phyloP scores from a whole-genome alignment of 805 yeast genomes.

The Millerozyma miso region DNA sequence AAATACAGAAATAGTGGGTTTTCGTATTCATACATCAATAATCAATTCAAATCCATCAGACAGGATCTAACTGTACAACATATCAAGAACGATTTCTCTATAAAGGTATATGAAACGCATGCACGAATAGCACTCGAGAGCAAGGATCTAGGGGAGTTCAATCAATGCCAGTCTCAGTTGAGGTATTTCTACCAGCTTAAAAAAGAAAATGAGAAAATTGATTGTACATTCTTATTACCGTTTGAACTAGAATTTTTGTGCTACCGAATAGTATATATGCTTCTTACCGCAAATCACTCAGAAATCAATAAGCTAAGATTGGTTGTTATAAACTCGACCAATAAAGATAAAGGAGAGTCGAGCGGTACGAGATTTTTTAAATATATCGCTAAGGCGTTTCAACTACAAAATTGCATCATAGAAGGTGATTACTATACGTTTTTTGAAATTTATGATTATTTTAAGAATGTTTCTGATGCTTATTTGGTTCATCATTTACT shows the following conservation, averaged over 20 bases:
- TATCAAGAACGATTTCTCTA: constrained; percentile 71
- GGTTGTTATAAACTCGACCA: constrained; percentile 3
- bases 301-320: constrained; percentile 46
- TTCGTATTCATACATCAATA: constrained; percentile 73
- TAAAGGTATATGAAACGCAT: constrained; percentile 78
- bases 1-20: constrained; percentile 44
- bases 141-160: constrained; percentile 87
- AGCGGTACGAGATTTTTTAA: constrained; percentile 9
- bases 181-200: constrained; percentile 51
- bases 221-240: constrained; percentile 10
- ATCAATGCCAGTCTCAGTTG: constrained; percentile 87
- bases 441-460: constrained; percentile 29
- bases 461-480: constrained; percentile 8
- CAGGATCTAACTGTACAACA: constrained; percentile 94
- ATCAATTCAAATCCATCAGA: constrained; percentile 86
- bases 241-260: constrained; percentile 60
- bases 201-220: constrained; percentile 27
- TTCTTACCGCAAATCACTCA: constrained; percentile 64
- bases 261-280: constrained; percentile 68
- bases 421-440: constrained; percentile 46
- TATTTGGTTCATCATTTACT: constrained; percentile 20
- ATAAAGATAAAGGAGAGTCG: neutral
- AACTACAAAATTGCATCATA: constrained; percentile 7
- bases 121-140: constrained; percentile 82
- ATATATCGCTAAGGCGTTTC: constrained; percentile 8